Base-by-base conservation (phyloP, 2,329 filamentous ascomycete genomes). In the Ceratocystis eucalypticola region DNA sequence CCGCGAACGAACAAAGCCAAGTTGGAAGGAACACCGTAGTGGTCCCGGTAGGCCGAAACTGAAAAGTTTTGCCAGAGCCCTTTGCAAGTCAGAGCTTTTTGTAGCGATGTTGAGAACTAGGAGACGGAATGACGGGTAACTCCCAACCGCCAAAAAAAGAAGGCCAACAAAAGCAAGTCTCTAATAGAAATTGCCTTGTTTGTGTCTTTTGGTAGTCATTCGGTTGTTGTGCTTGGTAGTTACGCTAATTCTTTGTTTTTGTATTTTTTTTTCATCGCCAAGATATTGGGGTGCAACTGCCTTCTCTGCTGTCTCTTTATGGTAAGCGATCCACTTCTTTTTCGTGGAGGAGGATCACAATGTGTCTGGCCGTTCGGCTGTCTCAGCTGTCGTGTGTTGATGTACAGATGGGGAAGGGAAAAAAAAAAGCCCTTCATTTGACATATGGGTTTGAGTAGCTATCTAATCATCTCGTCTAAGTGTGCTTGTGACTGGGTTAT, bases 11-110 rank as follows among this genome's bases (percentile, higher is more conserved):
- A 53, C 22, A 53, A 53, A 53, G n/a, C 20, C 20, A 55, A 5
- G 53, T n/a, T 10, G 33, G 55, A 59, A 59, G 55, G 55, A 59
- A 37, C 55, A 59, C 55, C 55, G 55, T 30, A 59, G 25, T 59
- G 55, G 28, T 37, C 28, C 55, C 55, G 55, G 55, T 59, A 59
- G 30, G 55, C 55, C 55, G 30, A 59, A 37, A 53, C 6, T n/a
- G n/a, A 53, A 37, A 33, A 25, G 20, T 37, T 30, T 59, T 59
- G 55, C 55, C 28, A 33, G 17, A 59, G 28, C 55, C 25, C 33
- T 30, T 59, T n/a, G 25, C 33, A 59, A 59, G 55, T 37, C 55
- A 59, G 17, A 59, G 55, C 55, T 59, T 59, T 59, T 37, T 7
- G 55, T 37, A 17, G 17, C 7, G 55, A 37, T 37, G 30, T 59